Base-by-base conservation (phyloP, 441 rosid genomes). In the Manihot esculenta region DNA sequence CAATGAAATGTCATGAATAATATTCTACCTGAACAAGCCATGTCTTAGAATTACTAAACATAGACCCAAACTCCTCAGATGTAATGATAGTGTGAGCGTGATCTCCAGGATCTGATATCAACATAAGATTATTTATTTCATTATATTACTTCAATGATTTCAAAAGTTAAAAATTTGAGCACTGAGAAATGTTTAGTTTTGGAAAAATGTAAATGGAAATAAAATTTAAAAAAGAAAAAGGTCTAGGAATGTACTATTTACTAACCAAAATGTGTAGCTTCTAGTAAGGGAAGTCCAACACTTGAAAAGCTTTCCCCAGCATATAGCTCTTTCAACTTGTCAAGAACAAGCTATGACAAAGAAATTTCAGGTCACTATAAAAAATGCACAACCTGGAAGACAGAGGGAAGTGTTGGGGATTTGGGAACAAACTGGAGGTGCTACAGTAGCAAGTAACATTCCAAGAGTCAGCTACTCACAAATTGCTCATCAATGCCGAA, bases 401-500 rank as follows among this genome's bases (percentile, higher is more conserved):
- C 4, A 72, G 18, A 21, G 33, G 50, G 27, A 66, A 67, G 9
- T 33, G n/a, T 18, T 41, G 58, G n/a, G n/a, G 26, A 53, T 53
- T 30, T 44, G 63, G 24, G 58, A 41, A 51, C 53, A 61, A 73
- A 60, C 38, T 5, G 54, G 30, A 68, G 20, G 62, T 10, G 15
- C 51, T 13, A 49, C 45, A 17, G 24, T 18, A 6, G 26, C 18
- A 68, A 69, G 35, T 24, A 71, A 59, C 12, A 23, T 57, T 21
- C 12, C 24, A 47, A 49, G 56, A 65, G 48, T 27, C 6, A 71
- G 74, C 58, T 72, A 86, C 98, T 85, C 80, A 92, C 99, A 64
- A 54, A 77, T 59, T 89, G 84, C 81, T 94, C 96, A 74, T 94
- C 97, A 76, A 94, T 79, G 72, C 88, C 87, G 74, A 87, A 94